These are phyloP conservation scores for Candida alai DNA, from an alignment of 805 yeast genomes.

Conservation along the genomic window DNA sequence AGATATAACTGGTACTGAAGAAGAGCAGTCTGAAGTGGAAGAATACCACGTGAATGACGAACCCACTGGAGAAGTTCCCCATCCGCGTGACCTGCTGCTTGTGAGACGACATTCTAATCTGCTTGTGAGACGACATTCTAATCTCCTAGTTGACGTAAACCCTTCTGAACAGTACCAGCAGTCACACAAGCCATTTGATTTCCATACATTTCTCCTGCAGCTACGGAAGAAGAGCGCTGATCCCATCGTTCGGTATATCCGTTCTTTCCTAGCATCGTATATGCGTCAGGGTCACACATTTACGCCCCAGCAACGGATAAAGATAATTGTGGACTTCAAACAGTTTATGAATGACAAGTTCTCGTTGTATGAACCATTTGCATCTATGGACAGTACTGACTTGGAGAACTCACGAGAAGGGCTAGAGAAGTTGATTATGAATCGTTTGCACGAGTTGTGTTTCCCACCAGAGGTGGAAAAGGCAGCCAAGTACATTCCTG, in stretches of 20 bases:
- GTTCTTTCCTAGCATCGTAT: conserved; percentile 80
- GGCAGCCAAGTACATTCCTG: conserved; percentile 21
- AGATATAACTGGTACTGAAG: conserved; percentile 10
- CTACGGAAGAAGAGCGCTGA: conserved; percentile 76
- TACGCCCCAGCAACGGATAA: conserved; percentile 73
- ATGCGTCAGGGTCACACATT: conserved; percentile 53
- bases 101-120: too few species aligned
- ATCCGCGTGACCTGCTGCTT: too few species aligned
- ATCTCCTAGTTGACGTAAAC: conserved; percentile 16
- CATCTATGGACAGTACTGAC: conserved; percentile 50
- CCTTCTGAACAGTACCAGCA: conserved; percentile 37
- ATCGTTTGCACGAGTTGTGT: conserved; percentile 69
- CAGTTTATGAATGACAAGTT: conserved; percentile 65
- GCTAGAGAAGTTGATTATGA: conserved; percentile 88
- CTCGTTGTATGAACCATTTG: conserved; percentile 66
- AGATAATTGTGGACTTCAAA: conserved; percentile 74
- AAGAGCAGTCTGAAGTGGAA: conserved; percentile 15
- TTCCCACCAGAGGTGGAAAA: conserved; percentile 72
- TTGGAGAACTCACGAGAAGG: conserved; percentile 82
- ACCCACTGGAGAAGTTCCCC: too few species aligned
- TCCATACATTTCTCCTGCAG: conserved; percentile 71
- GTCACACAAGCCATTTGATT: conserved; percentile 63
- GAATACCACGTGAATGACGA: conserved; percentile 11
- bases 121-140: too few species aligned
- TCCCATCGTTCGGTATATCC: conserved; percentile 81